phyloP scores from a whole-genome alignment of 192 early-diverging fungal species.

The Entrophospora sp. region DNA sequence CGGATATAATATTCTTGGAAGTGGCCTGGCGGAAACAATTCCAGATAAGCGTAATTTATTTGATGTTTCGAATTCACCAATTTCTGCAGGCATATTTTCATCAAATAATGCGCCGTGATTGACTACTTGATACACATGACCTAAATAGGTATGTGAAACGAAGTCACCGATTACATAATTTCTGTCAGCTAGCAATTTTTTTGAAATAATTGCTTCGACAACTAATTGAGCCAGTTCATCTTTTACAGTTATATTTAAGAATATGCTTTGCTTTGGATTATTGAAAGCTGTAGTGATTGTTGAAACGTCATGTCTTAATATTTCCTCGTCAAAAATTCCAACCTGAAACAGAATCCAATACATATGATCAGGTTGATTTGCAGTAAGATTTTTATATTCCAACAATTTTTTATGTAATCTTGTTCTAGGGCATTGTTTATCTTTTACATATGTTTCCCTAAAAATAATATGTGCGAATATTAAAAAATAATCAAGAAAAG shows the following conservation, averaged over 20 bases:
- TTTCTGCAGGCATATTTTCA: neutral
- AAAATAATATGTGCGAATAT: no score
- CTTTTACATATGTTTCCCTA: neutral
- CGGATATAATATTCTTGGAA: slow-evolving; percentile 2
- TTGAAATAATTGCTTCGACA: neutral
- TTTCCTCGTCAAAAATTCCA: neutral
- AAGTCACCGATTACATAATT: slow-evolving; percentile 12
- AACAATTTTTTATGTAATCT: neutral
- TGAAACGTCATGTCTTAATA: neutral
- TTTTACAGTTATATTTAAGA: slow-evolving; percentile 1
- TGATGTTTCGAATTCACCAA: neutral
- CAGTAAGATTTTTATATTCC: neutral
- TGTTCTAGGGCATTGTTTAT: slow-evolving; percentile 1
- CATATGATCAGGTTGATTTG: neutral
- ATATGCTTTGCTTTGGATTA: neutral
- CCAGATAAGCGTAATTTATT: slow-evolving; percentile 6
- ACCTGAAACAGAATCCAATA: slow-evolving; percentile 9
- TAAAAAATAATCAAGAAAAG: no score
- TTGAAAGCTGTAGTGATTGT: slow-evolving; percentile 4
- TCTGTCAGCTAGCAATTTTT: neutral
- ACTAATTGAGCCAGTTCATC: neutral
- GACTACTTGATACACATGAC: neutral
- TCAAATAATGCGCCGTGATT: neutral
- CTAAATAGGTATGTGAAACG: neutral
- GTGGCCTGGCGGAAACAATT: neutral